Conservation (phyloP, 352 stramenopile genomes). For the Phytophthora cactorum region DNA sequence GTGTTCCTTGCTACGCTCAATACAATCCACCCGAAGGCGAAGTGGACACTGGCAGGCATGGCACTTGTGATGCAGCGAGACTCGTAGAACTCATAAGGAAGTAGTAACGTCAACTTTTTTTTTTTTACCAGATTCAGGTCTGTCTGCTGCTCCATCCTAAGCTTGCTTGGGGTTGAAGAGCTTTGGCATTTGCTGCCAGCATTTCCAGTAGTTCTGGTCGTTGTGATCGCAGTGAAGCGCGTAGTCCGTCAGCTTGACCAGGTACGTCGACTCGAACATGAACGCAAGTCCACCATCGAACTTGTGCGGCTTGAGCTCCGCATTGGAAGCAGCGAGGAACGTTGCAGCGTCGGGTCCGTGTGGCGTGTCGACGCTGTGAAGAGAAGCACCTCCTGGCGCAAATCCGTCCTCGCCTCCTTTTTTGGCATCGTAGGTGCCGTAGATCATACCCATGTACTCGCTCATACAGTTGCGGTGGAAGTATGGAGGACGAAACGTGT, state of each 20-base stretch:
- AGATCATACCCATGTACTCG: constrained; percentile 98
- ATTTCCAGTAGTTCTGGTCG: constrained; percentile 93
- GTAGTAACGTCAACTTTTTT: neutral
- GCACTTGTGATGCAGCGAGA: constrained; percentile 95
- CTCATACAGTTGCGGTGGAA: constrained; percentile 98
- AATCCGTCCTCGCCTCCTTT: constrained; percentile 89
- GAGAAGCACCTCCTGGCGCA: constrained; percentile 90
- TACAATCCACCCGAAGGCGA: constrained; percentile 78
- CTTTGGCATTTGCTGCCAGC: constrained; percentile 94
- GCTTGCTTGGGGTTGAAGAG: constrained; percentile 72
- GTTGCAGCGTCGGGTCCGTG: constrained; percentile 95
- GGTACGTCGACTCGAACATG: constrained; percentile 97
- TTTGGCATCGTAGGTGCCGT: constrained; percentile 96
- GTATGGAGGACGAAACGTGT: constrained; percentile 94
- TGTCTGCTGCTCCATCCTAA: constrained; percentile 5
- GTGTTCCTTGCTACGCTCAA: constrained; percentile 96
- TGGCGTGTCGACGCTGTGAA: constrained; percentile 90
- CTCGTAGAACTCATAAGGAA: constrained; percentile 43
- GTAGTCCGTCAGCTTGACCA: constrained; percentile 91
- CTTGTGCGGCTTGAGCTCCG: constrained; percentile 84
- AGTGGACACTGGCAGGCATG: constrained; percentile 94
- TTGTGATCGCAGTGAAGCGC: constrained; percentile 88
- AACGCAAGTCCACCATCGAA: constrained; percentile 95
- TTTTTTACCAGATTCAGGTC: constrained; percentile 5
- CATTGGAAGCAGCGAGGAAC: constrained; percentile 91